These are phyloP conservation scores for Pichia occidentalis DNA, from an alignment of 805 yeast species.

Conservation along the genomic window DNA sequence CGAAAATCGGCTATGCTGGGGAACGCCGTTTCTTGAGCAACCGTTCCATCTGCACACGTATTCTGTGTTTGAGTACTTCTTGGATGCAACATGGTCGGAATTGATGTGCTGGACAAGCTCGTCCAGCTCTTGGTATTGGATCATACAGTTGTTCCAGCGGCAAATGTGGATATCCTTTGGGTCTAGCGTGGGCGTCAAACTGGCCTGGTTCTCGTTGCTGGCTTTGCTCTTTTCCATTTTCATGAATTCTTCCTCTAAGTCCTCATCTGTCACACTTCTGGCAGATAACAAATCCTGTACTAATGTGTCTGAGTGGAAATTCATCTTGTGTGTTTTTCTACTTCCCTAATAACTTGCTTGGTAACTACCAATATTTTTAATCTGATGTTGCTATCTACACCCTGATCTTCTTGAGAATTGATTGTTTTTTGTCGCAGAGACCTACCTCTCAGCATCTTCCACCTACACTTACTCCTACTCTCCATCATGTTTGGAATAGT, in stretches of 20 bases:
- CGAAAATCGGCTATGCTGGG: conserved; percentile 50
- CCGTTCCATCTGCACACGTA: conserved; percentile 58
- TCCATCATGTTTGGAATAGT: too few relatives aligned
- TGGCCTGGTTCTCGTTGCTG: too few relatives aligned
- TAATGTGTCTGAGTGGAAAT: conserved; percentile 6
- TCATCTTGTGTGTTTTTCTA: conserved; percentile 2
- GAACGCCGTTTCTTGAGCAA: conserved; percentile 46
- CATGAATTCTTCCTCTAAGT: conserved; percentile 21
- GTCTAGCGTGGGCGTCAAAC: too few relatives aligned
- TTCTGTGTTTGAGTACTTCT: conserved; percentile 20
- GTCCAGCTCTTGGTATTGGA: conserved; percentile 28
- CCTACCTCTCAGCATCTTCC: too few relatives aligned
- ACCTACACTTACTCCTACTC: too few relatives aligned
- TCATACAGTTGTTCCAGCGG: conserved; percentile 34
- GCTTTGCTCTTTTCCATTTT: conserved; percentile 18
- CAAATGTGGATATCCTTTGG: conserved; percentile 21
- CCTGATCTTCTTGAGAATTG: neutral
- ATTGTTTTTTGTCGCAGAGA: too few relatives aligned
- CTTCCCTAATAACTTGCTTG: neutral
- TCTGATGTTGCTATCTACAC: neutral
- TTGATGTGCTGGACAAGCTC: conserved; percentile 36
- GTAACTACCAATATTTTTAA: neutral
- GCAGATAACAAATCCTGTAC: conserved; percentile 5
- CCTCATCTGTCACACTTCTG: conserved; percentile 14
- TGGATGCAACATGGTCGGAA: conserved; percentile 31